These are phyloP conservation scores for Colletotrichum tanaceti DNA, from an alignment of 2,329 filamentous ascomycete genomes.

Conservation along the genomic window DNA sequence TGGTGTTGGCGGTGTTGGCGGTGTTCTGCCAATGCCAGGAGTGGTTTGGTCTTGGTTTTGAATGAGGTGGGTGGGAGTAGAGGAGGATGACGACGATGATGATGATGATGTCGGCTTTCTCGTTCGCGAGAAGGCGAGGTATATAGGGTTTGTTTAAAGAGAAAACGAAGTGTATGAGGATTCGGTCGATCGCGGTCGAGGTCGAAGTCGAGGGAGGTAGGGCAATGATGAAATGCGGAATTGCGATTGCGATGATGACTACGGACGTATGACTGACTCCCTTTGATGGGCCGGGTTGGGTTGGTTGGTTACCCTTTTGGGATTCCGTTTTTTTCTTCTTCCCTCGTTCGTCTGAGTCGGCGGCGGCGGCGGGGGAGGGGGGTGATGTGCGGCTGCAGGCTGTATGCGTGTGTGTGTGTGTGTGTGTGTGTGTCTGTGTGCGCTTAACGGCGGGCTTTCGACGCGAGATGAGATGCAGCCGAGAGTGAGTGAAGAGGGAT, in stretches of 20 bases:
- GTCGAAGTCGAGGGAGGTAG: not conserved
- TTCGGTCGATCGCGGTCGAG: slow-evolving; percentile 1
- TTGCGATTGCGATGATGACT: slow-evolving; percentile 13
- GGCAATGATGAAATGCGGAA: not conserved
- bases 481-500: not conserved
- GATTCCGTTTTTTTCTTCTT: not conserved
- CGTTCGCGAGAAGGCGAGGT: slow-evolving; percentile 5
- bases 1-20: not conserved
- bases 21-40: slow-evolving; percentile 4
- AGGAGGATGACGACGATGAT: too few relatives aligned
- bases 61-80: not conserved
- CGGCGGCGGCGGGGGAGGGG: too few relatives aligned
- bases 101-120: slow-evolving; percentile 1
- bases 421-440: not conserved
- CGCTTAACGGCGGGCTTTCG: slow-evolving; percentile 20
- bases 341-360: slow-evolving; percentile 20
- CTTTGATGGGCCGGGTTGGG: too few relatives aligned
- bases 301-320: not conserved
- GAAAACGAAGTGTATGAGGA: not conserved
- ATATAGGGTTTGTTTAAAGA: not conserved
- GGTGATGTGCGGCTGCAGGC: slow-evolving; percentile 11
- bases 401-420: not conserved
- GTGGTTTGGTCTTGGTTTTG: not conserved
- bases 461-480: slow-evolving; percentile 14
- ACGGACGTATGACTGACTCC: too few relatives aligned